Conservation (phyloP, 208 protist species). For the Dictyostelium gargantuum region DNA sequence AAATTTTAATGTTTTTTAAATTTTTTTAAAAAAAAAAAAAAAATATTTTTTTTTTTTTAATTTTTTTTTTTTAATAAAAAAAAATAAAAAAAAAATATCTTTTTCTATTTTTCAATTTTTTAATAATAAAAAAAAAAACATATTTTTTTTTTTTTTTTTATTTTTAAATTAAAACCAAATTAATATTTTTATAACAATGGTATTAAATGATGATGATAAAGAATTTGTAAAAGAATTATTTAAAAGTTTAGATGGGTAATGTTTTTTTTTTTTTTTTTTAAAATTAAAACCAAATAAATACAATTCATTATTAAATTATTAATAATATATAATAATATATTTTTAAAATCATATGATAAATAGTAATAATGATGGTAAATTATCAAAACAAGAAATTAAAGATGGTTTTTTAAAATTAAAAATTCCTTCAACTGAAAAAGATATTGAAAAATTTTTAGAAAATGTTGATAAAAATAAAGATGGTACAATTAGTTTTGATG, state of each 20-base stretch:
- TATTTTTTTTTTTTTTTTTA: not conserved
- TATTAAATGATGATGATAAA: slow-evolving; percentile 3
- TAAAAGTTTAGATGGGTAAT: not conserved
- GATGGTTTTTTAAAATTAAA: slow-evolving; percentile 35
- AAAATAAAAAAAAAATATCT: no score
- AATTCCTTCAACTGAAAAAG: not conserved
- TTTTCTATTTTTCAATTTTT: not conserved
- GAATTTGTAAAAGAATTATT: slow-evolving; percentile 23
- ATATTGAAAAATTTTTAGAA: not conserved
- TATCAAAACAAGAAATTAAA: slow-evolving; percentile 22
- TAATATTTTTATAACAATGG: no score
- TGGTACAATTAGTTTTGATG: not conserved
- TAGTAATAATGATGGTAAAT: slow-evolving; percentile 32
- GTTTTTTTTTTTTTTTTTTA: not conserved
- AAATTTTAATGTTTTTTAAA: no score
- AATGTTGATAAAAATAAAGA: slow-evolving; percentile 14
- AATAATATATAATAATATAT: not conserved
- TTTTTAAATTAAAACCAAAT: not conserved
- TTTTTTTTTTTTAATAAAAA: no score
- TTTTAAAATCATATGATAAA: not conserved
- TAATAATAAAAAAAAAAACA: not conserved
- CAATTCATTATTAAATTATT: no score
- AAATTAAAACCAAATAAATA: no score
- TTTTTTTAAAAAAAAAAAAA: no score
- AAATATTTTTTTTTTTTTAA: no score